These are phyloP conservation scores for Nicotiana tabacum DNA, from an alignment of 257 asterid genomes.

Conservation along the genomic window DNA sequence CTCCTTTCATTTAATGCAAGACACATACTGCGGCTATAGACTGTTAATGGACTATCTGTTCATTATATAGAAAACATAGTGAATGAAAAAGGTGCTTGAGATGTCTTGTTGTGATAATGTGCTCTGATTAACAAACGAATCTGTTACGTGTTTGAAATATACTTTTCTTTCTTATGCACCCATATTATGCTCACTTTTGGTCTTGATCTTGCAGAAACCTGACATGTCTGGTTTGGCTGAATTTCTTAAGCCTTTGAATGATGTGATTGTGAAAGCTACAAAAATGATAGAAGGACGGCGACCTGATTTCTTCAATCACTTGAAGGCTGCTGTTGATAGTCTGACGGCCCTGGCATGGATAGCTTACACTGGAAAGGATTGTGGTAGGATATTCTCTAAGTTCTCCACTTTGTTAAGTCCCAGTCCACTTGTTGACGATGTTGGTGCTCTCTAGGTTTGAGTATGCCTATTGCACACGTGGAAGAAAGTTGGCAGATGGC, in stretches of 20 bases:
- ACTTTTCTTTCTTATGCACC: background rate
- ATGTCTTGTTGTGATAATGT: background rate
- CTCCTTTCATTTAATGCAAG: background rate
- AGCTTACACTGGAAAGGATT: conserved; percentile 86
- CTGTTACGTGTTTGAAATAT: background rate
- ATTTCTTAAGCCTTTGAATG: conserved; percentile 85
- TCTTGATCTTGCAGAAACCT: conserved; percentile 65
- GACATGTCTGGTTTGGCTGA: conserved; percentile 69
- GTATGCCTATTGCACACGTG: conserved; percentile 96
- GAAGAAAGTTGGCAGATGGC: conserved; percentile 99
- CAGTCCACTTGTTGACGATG: conserved; percentile 1
- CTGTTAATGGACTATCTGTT: background rate
- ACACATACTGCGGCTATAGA: background rate
- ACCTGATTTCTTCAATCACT: conserved; percentile 76
- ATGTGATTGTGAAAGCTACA: conserved; percentile 62
- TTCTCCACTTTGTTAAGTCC: background rate
- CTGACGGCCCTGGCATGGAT: conserved; percentile 85
- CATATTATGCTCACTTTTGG: conserved; percentile 2
- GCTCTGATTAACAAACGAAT: background rate
- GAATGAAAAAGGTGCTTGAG: background rate
- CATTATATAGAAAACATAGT: background rate
- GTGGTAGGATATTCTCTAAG: conserved; percentile 44
- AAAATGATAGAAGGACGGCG: conserved; percentile 78
- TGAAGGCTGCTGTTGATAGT: conserved; percentile 91
- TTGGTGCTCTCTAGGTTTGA: conserved; percentile 56